phyloP scores from a whole-genome alignment of 441 rosid genomes.

The Mallotus repandus region DNA sequence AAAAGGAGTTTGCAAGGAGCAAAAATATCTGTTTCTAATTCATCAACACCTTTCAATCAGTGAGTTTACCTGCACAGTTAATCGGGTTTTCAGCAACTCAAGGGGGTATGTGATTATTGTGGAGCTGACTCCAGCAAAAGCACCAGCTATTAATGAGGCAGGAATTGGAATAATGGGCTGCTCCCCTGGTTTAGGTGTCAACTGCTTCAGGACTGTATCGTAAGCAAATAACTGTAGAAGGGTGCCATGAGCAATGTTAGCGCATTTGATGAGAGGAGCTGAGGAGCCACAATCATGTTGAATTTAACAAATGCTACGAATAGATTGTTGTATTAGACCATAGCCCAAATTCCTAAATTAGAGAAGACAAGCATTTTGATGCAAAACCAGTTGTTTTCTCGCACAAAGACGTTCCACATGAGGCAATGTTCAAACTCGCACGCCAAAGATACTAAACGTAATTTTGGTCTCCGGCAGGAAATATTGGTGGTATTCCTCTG shows the following conservation, averaged over 20 bases:
- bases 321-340: background rate
- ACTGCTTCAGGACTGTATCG: constrained; percentile 71
- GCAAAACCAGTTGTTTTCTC: background rate
- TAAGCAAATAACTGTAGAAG: constrained; percentile 76
- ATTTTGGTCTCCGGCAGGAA: background rate
- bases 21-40: background rate
- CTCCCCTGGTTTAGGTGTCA: constrained; percentile 68
- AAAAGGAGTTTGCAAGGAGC: background rate
- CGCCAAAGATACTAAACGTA: background rate
- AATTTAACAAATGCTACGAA: background rate
- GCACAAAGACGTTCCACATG: background rate
- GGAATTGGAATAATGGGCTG: constrained; percentile 64
- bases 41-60: background rate
- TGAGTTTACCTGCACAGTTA: constrained; percentile 74
- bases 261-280: background rate
- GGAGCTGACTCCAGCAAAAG: constrained; percentile 90
- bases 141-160: constrained; percentile 86
- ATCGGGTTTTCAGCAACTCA: constrained; percentile 82
- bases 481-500: too few species aligned
- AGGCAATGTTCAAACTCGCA: background rate
- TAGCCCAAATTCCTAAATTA: too few species aligned
- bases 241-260: background rate
- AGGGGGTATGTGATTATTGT: constrained; percentile 93
- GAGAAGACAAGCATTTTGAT: background rate
- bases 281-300: background rate